Evolutionary conservation across 805 yeast genomes (phyloP).

Genomic region (Barnettozyma botsteinii): DNA sequence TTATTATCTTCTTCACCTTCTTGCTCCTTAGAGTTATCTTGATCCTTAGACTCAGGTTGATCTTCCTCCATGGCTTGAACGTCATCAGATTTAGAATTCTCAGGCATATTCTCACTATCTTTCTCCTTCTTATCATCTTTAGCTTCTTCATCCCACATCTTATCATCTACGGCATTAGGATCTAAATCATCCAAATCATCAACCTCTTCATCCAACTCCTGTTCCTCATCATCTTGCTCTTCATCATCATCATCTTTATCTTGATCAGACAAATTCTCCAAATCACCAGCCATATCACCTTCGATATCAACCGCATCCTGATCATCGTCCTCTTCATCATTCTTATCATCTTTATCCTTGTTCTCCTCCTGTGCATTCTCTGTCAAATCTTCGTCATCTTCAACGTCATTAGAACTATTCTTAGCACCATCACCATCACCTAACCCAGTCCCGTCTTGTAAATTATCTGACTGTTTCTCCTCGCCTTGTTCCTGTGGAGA

Average conservation of each 20-base stretch:
- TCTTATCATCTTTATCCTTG: conserved; percentile 64
- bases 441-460: conserved; percentile 83
- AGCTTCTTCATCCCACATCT: conserved; percentile 96
- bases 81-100: conserved; percentile 44
- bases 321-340: conserved; percentile 60
- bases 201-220: conserved; percentile 81
- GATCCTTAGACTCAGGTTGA: conserved; percentile 30
- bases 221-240: conserved; percentile 53
- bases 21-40: conserved; percentile 28
- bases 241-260: conserved; percentile 50
- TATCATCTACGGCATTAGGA: conserved; percentile 93
- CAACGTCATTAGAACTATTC: conserved; percentile 77
- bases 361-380: conserved; percentile 67
- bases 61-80: conserved; percentile 34
- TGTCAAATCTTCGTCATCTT: conserved; percentile 83
- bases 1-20: conserved; percentile 41
- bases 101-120: conserved; percentile 67
- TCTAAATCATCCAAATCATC: conserved; percentile 87
- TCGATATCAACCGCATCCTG: conserved; percentile 92
- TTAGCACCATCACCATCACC: conserved; percentile 92
- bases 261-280: conserved; percentile 73
- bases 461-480: conserved; percentile 56
- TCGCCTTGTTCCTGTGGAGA: conserved; percentile 73
- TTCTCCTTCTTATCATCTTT: conserved; percentile 74
- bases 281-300: conserved; percentile 94